Conservation (phyloP, 2,329 filamentous ascomycete genomes). For the Fonsecaea monophora region DNA sequence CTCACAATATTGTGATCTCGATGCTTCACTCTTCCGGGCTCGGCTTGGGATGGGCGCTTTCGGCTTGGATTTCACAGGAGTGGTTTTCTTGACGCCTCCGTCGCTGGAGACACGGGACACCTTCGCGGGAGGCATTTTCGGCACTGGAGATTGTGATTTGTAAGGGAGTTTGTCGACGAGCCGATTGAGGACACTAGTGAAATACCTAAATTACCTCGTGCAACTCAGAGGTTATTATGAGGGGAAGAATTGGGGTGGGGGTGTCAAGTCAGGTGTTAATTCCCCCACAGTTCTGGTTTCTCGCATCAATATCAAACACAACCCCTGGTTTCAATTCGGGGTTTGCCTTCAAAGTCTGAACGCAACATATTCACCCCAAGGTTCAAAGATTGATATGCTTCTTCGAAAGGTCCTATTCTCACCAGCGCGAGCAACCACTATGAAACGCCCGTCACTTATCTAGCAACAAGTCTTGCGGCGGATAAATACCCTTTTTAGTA, state of each 20-base stretch:
- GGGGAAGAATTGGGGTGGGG: background rate
- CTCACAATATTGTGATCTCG: background rate
- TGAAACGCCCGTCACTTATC: background rate
- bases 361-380: background rate
- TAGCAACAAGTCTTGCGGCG: background rate
- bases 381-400: background rate
- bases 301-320: too few species aligned
- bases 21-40: background rate
- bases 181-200: background rate
- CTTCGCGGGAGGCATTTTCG: slow-evolving; percentile 4
- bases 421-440: background rate
- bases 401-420: background rate
- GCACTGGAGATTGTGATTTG: background rate
- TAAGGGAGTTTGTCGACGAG: background rate
- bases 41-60: background rate
- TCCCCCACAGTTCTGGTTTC: too few species aligned
- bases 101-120: background rate
- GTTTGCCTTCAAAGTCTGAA: too few species aligned
- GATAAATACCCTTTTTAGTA: background rate
- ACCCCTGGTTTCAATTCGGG: too few species aligned
- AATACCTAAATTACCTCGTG: too few species aligned
- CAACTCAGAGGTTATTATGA: background rate
- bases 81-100: slow-evolving; percentile 8
- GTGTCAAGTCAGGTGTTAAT: background rate
- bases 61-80: background rate